These are phyloP conservation scores for Neofusicoccum parvum DNA, from an alignment of 2,329 filamentous ascomycete species.

Conservation along the genomic window DNA sequence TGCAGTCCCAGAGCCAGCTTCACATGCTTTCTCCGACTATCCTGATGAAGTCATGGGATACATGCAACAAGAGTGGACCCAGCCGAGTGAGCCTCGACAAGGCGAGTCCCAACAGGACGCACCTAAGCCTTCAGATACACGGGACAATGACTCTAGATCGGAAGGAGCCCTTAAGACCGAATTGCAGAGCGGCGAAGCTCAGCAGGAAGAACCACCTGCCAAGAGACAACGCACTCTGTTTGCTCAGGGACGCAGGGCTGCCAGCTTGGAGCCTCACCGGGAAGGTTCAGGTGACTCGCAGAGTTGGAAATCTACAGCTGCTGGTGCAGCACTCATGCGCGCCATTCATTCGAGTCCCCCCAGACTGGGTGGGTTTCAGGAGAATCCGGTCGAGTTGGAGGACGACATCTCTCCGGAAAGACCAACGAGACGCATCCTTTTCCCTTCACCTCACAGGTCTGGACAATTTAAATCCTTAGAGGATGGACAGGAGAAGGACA, in stretches of 20 bases:
- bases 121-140: not conserved
- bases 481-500: conserved; percentile 21
- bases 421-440: conserved; percentile 71
- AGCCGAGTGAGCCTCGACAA: not conserved
- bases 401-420: conserved; percentile 55
- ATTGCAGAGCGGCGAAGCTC: conserved; percentile 28
- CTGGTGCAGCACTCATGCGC: conserved; percentile 46
- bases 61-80: not conserved
- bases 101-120: not conserved
- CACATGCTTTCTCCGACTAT: conserved; percentile 7
- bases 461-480: conserved; percentile 64
- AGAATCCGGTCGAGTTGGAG: conserved; percentile 53
- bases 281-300: not conserved
- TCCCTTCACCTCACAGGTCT: conserved; percentile 73
- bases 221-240: conserved; percentile 14
- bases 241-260: not conserved
- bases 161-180: not conserved
- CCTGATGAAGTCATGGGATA: conserved; percentile 14
- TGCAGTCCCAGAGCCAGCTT: conserved; percentile 1
- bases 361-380: conserved; percentile 50
- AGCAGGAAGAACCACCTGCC: conserved; percentile 41
- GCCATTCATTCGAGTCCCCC: conserved; percentile 65
- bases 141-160: too few relatives aligned
- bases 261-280: not conserved
- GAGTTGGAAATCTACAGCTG: conserved; percentile 21